A percentile compares a stretch with the other conserved stretches of the same genome.
These are phyloP conservation scores for Petasospora rhodanensis DNA, from an alignment of 1,139 yeast species.

Conservation along the genomic window DNA sequence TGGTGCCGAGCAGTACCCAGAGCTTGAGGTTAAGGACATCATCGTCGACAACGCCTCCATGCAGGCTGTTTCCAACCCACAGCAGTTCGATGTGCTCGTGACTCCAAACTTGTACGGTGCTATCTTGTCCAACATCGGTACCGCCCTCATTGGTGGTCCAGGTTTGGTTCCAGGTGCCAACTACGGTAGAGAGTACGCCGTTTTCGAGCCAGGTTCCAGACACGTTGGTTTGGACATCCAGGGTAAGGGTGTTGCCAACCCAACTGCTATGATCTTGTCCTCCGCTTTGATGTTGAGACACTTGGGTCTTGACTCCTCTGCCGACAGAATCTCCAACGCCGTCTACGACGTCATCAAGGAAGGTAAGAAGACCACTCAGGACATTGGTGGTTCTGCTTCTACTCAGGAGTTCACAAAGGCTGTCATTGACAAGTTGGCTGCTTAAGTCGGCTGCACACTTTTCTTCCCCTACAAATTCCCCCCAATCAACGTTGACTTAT, in stretches of 20 bases:
- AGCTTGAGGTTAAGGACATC: constrained; percentile 80
- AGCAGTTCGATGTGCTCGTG: constrained; percentile 95
- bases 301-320: constrained; percentile 78
- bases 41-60: constrained; percentile 98
- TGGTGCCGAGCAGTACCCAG: constrained; percentile 82
- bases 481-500: no score
- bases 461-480: no score
- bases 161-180: constrained; percentile 98
- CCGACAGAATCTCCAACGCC: constrained; percentile 83
- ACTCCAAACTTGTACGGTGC: constrained; percentile 98
- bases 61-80: constrained; percentile 98
- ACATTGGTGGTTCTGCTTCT: constrained; percentile 83
- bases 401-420: constrained; percentile 95
- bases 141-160: constrained; percentile 98
- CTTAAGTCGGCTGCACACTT: no score
- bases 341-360: constrained; percentile 87
- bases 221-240: constrained; percentile 97
- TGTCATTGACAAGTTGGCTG: constrained; percentile 37
- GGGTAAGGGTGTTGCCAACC: constrained; percentile 95
- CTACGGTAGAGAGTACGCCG: constrained; percentile 96
- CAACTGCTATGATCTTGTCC: constrained; percentile 94
- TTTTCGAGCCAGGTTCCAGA: constrained; percentile 99
- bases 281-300: constrained; percentile 91
- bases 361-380: constrained; percentile 75
- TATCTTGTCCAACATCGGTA: constrained; percentile 95